A percentile compares a stretch with the other conserved stretches of the same genome.
Conservation (phyloP, 2,329 filamentous ascomycete species). For the Arthrobotrys musiformis region DNA sequence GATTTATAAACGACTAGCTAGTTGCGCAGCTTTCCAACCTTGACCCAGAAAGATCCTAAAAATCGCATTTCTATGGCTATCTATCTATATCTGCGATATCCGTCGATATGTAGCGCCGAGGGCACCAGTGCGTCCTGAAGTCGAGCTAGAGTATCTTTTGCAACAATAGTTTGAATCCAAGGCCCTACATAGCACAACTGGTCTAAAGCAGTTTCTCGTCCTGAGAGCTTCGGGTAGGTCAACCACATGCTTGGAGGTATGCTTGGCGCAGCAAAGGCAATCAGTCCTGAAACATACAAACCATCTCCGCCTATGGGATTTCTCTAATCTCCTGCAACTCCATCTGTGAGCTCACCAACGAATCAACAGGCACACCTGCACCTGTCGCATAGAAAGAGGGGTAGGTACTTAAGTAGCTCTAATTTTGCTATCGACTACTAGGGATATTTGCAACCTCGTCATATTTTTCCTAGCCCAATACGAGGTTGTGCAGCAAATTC, state of each 20-base stretch:
- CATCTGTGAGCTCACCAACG: slow-evolving; percentile 2
- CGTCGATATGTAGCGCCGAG: too few relatives aligned
- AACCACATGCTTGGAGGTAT: neutral
- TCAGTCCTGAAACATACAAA: slow-evolving; percentile 59
- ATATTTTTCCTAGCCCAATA: neutral
- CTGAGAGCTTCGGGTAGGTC: neutral
- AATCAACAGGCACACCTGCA: neutral
- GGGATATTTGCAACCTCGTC: neutral
- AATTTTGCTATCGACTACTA: neutral
- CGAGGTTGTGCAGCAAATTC: slow-evolving; percentile 1
- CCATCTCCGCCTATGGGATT: slow-evolving; percentile 2
- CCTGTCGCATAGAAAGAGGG: slow-evolving; percentile 10
- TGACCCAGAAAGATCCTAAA: too few relatives aligned
- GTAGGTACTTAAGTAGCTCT: neutral
- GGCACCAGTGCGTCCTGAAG: too few relatives aligned
- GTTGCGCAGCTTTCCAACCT: too few relatives aligned
- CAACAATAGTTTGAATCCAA: too few relatives aligned
- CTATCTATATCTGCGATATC: too few relatives aligned
- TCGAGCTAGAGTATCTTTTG: too few relatives aligned
- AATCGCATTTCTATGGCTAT: too few relatives aligned
- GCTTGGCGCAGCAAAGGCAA: neutral
- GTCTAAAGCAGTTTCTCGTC: too few relatives aligned
- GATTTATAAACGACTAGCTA: too few relatives aligned
- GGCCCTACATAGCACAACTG: too few relatives aligned
- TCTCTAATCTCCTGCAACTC: slow-evolving; percentile 10